These are phyloP conservation scores for Pichia sp. DNA, from an alignment of 1,139 yeast genomes.

Conservation along the genomic window DNA sequence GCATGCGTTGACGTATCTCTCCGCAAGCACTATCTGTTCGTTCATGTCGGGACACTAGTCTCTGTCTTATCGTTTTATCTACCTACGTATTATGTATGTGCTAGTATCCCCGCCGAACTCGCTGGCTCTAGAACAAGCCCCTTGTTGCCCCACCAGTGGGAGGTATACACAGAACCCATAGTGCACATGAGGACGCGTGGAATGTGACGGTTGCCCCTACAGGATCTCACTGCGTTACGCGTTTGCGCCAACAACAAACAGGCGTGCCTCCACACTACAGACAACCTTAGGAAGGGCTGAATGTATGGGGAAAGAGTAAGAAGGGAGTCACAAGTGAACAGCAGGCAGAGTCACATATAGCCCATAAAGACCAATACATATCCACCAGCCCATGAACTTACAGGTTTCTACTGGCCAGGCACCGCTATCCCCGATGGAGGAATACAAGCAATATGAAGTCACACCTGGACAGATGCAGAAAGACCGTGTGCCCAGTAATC, in stretches of 20 bases:
- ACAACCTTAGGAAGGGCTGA: no score
- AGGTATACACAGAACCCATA: not conserved
- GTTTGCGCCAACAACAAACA: not conserved
- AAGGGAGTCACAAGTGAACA: no score
- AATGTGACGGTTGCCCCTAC: not conserved
- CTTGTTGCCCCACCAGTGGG: no score
- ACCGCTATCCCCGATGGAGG: conserved; percentile 3
- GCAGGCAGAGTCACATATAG: no score
- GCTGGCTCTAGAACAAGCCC: no score
- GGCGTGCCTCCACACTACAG: not conserved
- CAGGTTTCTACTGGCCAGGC: not conserved
- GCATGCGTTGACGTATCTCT: conserved; percentile 2
- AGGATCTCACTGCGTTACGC: not conserved
- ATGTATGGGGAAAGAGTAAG: no score
- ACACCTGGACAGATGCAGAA: not conserved
- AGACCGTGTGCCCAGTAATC: not conserved
- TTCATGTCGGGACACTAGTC: not conserved
- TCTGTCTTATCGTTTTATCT: not conserved
- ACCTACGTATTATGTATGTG: not conserved
- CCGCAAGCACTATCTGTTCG: not conserved
- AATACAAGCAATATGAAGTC: not conserved
- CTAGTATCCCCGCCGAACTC: not conserved
- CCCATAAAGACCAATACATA: not conserved
- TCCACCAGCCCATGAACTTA: not conserved
- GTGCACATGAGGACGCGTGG: not conserved